Percentiles rank a stretch among this genome's conserved stretches.
These are phyloP conservation scores for Pleurotus platypus DNA, from an alignment of 768 basidiomycete genomes.

Conservation along the genomic window DNA sequence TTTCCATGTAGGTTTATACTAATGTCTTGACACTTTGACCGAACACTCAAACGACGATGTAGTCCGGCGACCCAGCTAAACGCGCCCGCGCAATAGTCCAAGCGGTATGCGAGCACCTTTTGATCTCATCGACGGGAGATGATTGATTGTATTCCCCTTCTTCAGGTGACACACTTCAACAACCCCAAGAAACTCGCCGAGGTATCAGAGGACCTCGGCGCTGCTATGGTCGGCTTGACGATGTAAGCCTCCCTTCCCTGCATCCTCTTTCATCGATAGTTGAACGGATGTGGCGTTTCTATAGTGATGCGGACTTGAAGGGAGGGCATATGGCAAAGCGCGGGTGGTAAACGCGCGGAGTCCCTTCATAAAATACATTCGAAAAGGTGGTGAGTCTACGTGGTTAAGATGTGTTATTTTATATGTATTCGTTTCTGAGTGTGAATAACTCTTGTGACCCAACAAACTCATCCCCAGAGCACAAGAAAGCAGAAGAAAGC, in stretches of 20 bases:
- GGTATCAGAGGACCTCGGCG: conserved; percentile 79
- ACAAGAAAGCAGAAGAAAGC: too few species aligned
- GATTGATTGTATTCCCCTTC: conserved; percentile 10
- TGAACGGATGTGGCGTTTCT: not conserved
- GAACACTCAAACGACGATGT: not conserved
- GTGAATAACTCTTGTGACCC: too few species aligned
- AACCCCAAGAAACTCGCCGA: conserved; percentile 91
- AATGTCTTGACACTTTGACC: not conserved
- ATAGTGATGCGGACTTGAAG: conserved; percentile 61
- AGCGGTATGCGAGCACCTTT: conserved; percentile 51
- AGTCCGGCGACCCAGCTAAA: conserved; percentile 93
- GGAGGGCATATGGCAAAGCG: conserved; percentile 69
- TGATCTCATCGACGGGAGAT: not conserved
- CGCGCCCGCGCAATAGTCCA: conserved; percentile 95
- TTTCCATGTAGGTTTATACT: conserved; percentile 60
- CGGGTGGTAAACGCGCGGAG: conserved; percentile 47
- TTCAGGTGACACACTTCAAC: conserved; percentile 88
- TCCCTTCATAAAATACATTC: too few species aligned
- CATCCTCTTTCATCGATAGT: not conserved
- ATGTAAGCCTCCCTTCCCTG: conserved; percentile 52
- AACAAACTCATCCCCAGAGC: too few species aligned
- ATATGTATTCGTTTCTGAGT: too few species aligned
- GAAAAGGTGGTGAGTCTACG: too few species aligned
- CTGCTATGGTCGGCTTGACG: conserved; percentile 91
- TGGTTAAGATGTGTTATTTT: too few species aligned